Evolutionary conservation across 306 rosid genomes (phyloP), one percentile per base, ranked within the genome.

Genomic region (Gastrolobium bilobum): DNA sequence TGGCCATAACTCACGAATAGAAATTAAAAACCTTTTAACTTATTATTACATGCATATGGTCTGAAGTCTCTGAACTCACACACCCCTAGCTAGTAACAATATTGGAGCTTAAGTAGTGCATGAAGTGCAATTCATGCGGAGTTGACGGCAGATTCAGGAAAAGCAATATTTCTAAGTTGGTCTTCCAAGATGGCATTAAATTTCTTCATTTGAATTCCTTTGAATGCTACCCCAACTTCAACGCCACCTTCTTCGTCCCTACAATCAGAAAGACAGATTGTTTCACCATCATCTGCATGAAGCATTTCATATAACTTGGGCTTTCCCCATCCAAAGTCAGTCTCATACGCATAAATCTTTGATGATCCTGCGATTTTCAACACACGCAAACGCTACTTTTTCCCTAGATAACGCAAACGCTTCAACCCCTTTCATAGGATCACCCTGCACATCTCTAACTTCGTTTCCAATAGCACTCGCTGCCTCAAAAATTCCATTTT

Each of bases 401-500:
- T 26, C 8, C 2, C 68, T 7, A 43, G 10, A 11, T 9, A 4
- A 10, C 62, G 48, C 13, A 75, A 78, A 56, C 10, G 10, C 48
- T 48, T 83, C 85, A 3, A 53, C 74, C 31, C 85, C 87, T 53
- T 68, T 48, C 5, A 67, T 51, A 20, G 43, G 57, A 10, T 74
- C 81, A 10, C 57, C 4, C 54, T 83, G 38, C 73, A 80, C 9
- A 29, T 44, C 20, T 57, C 57, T 13, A 44, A 86, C 68, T 56
- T 39, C 20, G 14, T 35, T 44, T 47, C 84, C 85, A 59, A 86
- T 77, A 29, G 73, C 89, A 39, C 65, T 46, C 14, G 33, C 79
- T 1, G 85, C 90, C 10, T 54, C 61, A 31, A 63, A 42, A 39
- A 83, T 40, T 4, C 87, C 90, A 61, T 69, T 73, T 29, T 10